Evolutionary conservation across 768 basidiomycete species (phyloP).

Genomic region (Mycena sanguinolenta): DNA sequence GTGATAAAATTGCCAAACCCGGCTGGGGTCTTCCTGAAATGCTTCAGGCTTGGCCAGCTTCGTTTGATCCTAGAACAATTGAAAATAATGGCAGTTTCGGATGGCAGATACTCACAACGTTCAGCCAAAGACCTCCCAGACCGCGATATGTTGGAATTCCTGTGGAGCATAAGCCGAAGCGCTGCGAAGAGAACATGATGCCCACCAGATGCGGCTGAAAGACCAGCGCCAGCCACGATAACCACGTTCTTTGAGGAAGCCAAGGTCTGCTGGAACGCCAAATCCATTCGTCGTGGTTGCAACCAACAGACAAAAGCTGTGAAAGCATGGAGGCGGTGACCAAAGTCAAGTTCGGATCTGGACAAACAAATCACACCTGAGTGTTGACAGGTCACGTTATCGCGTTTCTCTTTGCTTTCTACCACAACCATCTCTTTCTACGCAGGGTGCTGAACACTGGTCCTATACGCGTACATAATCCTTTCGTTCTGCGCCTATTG

Average conservation of each 20-base stretch:
- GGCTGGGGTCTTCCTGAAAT: constrained; percentile 47
- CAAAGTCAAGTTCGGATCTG: no score
- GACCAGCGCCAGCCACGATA: constrained; percentile 39
- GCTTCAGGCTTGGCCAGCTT: constrained; percentile 49
- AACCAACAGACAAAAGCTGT: constrained; percentile 1
- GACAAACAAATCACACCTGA: no score
- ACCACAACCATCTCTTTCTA: constrained; percentile 7
- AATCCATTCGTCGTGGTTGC: neutral
- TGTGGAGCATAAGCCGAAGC: constrained; percentile 3
- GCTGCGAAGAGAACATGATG: neutral
- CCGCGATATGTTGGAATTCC: constrained; percentile 46
- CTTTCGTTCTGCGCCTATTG: neutral
- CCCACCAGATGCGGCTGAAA: constrained; percentile 41
- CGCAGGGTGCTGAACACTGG: constrained; percentile 5
- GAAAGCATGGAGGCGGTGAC: no score
- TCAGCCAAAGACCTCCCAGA: constrained; percentile 42
- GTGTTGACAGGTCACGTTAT: constrained; percentile 16
- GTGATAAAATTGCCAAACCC: constrained; percentile 58
- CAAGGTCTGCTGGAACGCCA: constrained; percentile 23
- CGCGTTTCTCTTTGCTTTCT: constrained; percentile 3
- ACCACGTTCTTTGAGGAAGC: constrained; percentile 36
- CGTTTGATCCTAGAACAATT: constrained; percentile 40
- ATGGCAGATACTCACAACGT: constrained; percentile 10
- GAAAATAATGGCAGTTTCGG: no score
- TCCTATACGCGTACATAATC: constrained; percentile 11